Evolutionary conservation across 2,329 filamentous ascomycete species (phyloP).

Genomic region (Cryphonectria japonica): DNA sequence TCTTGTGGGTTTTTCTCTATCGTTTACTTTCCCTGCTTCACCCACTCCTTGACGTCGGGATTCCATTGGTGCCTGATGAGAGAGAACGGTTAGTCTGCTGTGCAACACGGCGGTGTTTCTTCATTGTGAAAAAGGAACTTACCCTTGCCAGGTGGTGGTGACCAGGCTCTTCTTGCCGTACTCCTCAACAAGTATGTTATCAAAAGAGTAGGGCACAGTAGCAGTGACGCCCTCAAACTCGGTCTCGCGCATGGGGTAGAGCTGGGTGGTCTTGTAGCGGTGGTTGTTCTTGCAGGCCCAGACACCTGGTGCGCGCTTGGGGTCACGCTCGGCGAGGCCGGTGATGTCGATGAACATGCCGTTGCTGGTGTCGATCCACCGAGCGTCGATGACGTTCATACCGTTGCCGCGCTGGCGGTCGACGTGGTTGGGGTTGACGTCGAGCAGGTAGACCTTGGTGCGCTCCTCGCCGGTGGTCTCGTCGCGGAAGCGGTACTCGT

Average conservation of each 20-base stretch:
- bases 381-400: conserved; percentile 79
- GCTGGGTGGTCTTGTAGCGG: conserved; percentile 68
- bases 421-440: conserved; percentile 73
- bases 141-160: conserved; percentile 65
- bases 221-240: conserved; percentile 75
- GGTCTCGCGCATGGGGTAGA: conserved; percentile 76
- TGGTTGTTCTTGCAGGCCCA: conserved; percentile 85
- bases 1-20: background rate
- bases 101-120: background rate
- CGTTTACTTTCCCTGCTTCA: conserved; percentile 41
- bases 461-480: conserved; percentile 45
- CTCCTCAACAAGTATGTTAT: conserved; percentile 67
- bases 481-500: conserved; percentile 56
- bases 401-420: conserved; percentile 67
- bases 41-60: conserved; percentile 61
- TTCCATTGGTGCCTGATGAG: conserved; percentile 63
- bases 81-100: conserved; percentile 29
- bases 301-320: conserved; percentile 60
- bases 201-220: conserved; percentile 70
- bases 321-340: conserved; percentile 70
- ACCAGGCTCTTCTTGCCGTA: conserved; percentile 66
- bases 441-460: conserved; percentile 66
- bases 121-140: conserved; percentile 38
- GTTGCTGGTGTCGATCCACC: conserved; percentile 78
- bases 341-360: conserved; percentile 87